Evolutionary conservation across 148 eudicot genomes (phyloP).

Genomic region (Rhododendron mucronatum): DNA sequence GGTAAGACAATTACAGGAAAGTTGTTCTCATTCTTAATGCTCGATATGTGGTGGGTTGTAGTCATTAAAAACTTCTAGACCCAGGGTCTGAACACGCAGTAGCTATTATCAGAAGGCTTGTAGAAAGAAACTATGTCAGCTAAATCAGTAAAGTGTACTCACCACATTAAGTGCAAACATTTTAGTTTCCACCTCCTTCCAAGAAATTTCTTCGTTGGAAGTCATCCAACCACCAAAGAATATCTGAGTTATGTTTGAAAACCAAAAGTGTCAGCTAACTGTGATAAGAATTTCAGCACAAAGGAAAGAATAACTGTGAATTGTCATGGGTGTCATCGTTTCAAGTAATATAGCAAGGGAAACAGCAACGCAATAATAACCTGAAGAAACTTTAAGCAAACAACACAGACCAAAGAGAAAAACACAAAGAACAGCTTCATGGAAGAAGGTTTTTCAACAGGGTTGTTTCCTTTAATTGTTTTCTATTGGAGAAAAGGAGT

Average conservation of each 20-base stretch:
- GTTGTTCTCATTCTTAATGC: neutral
- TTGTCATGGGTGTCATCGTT: neutral
- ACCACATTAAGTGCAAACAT: slow-evolving; percentile 87
- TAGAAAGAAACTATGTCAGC: neutral
- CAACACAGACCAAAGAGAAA: neutral
- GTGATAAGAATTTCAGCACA: slow-evolving; percentile 8
- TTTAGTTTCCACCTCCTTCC: slow-evolving; percentile 90
- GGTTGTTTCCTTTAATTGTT: neutral
- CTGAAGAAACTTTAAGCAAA: neutral
- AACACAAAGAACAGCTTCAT: neutral
- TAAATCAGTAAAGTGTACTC: slow-evolving; percentile 31
- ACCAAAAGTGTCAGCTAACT: neutral
- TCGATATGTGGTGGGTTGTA: neutral
- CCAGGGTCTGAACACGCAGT: neutral
- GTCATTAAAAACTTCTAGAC: neutral
- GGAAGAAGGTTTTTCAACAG: neutral
- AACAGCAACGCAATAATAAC: neutral
- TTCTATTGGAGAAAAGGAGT: neutral
- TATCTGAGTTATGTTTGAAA: slow-evolving; percentile 35
- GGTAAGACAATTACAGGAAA: neutral
- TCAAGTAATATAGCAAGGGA: neutral
- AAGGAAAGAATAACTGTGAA: neutral
- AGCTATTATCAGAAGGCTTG: neutral
- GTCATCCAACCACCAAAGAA: slow-evolving; percentile 59
- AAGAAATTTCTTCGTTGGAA: slow-evolving; percentile 54